Evolutionary conservation across 345 rosid species (phyloP), one percentile per base, ranked within the genome.

Genomic region (Gossypium sturtianum): DNA sequence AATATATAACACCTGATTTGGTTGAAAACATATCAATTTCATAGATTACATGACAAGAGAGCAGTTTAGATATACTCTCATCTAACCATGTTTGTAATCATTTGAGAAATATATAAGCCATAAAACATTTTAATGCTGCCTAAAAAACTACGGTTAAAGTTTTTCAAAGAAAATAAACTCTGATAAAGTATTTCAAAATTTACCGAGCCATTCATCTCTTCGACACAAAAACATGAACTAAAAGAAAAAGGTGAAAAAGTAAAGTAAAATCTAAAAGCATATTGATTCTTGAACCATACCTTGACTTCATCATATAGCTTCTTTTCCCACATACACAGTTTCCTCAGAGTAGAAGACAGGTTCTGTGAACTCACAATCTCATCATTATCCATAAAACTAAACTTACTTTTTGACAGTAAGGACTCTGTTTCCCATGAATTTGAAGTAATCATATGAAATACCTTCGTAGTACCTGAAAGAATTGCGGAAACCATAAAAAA

Each of bases 271-370:
- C 10, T 7, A 54, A 75, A 74, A 56, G 72, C 47, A 61, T 66
- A 34, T 66, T 47, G 5, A 44, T 22, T 29, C 4, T 15, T 74
- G 56, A 61, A 69, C 65, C 77, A 9, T 61, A 87, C 93, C 89
- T 86, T 89, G 77, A 89, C 93, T 78, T 89, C 90, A 60, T 70
- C 77, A 59, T 82, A 84, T 51, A 89, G 85, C 80, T 89, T 89
- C 81, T 81, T 83, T 84, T 89, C 93, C 90, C 89, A 89, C 78
- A 87, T 74, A 69, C 82, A 82, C 57, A 89, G 77, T 75, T 85
- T 86, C 78, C 78, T 80, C 52, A 87, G 72, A 53, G 78, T 86
- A 12, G 87, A 82, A 20, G 89, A 85, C 53, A 89, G 70, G 74
- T 86, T 87, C 45, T 71, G 74, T 23, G 88, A 76, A 43, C 70